Base-by-base conservation (phyloP, 73 alveolate species). In the Tetrahymena malaccensis region DNA sequence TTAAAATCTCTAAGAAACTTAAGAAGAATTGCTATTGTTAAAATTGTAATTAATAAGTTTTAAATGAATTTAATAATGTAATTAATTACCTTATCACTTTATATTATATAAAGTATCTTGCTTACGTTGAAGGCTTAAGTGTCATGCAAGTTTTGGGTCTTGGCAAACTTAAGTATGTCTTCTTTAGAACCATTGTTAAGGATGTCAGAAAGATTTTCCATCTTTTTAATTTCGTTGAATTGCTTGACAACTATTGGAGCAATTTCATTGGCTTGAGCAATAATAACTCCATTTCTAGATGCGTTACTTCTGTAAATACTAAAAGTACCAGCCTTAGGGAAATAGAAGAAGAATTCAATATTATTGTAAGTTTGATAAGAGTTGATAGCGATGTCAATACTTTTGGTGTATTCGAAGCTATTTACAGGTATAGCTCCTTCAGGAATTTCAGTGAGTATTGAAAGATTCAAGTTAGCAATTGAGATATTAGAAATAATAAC, bases 251-350 rank as follows among this genome's bases (percentile, higher is more conserved):
- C 94, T 21, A 97, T 93, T 27, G 43, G 89, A 70, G 89, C 31
- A 27, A 95, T 93, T 40, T 85, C 94, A 22, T 94, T 34, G 16
- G 99, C 98, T 55, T 85, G 94, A 34, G 99, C 99, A 22, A 98
- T 96, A 12, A 98, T 98, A n/a, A 85, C 94, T 55, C 97, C 98
- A 35, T 98, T 96, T 44, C 94, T 70, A 21, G 27, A 17, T 84
- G 21, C 99, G 99, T 43, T 34, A 95, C 44, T 95, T 93, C 16
- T 99, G 99, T 98, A 99, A 99, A 96, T 99, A 99, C 94, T 98
- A 98, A 43, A 96, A 55, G 96, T 94, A 97, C 84, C 85, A 34
- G 94, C 96, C 95, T 25, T 27, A 70, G 89, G 89, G 89, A 70
- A 70, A 33, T 70, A 70, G 89, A 70, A 70, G 89, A 70, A 70